Conservation (phyloP, 495 filamentous ascomycete species). For the Letharia lupina region DNA sequence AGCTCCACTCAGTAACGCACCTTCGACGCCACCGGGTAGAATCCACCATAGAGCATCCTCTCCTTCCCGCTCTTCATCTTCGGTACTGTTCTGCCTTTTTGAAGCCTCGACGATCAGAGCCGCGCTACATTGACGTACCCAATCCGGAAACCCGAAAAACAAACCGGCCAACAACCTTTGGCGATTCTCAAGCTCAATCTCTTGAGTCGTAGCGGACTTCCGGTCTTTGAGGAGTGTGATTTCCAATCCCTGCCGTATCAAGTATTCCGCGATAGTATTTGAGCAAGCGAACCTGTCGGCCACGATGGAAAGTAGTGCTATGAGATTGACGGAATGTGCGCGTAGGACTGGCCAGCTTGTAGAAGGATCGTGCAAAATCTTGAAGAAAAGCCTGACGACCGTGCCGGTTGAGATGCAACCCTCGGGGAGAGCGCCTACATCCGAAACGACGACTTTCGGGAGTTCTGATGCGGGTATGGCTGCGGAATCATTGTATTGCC, state of each 20-base stretch:
- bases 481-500: slow-evolving; percentile 8
- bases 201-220: slow-evolving; percentile 25
- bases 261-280: slow-evolving; percentile 37
- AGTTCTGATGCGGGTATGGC: slow-evolving; percentile 14
- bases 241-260: slow-evolving; percentile 30
- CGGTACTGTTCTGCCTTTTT: slow-evolving; percentile 45
- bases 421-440: slow-evolving; percentile 15
- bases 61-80: slow-evolving; percentile 37
- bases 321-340: slow-evolving; percentile 36
- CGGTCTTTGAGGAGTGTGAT: slow-evolving; percentile 30
- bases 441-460: slow-evolving; percentile 18
- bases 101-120: slow-evolving; percentile 62
- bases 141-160: slow-evolving; percentile 46
- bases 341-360: slow-evolving; percentile 11
- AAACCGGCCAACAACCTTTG: slow-evolving; percentile 56
- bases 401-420: not conserved
- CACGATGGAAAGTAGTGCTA: slow-evolving; percentile 56
- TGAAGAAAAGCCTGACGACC: slow-evolving; percentile 14
- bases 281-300: slow-evolving; percentile 57
- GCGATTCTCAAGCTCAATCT: slow-evolving; percentile 48
- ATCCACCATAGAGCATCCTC: slow-evolving; percentile 58
- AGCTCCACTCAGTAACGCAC: slow-evolving; percentile 30
- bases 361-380: slow-evolving; percentile 17
- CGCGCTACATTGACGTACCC: slow-evolving; percentile 45
- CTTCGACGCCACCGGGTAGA: slow-evolving; percentile 64